Evolutionary conservation across 352 stramenopile species (phyloP), one percentile per base, ranked within the genome.

Genomic region (Pythium sukuiense): DNA sequence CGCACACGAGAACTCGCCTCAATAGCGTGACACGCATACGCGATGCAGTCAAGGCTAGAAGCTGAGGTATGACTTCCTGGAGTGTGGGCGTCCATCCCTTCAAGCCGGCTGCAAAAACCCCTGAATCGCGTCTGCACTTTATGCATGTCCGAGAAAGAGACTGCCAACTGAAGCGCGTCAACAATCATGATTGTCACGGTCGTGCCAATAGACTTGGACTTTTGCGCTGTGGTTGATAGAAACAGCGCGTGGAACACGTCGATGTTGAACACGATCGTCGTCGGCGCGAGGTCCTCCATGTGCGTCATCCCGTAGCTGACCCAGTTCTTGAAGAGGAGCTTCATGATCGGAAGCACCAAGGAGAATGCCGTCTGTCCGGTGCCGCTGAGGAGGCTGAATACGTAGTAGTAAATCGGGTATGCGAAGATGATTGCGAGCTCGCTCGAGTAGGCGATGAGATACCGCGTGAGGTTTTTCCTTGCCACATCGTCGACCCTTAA

Each of bases 221-320:
- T n/a, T 45, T 75, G 69, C n/a, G 68, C 60, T 14, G 63, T 63
- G 11, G 55, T 57, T 0, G 69, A 55, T 1, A 69, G 45, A 32
- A 63, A 59, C 20, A 69, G 45, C 27, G 62, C 54, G 62, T 69
- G 62, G 46, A 69, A 69, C 4, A 69, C 41, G 45, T 69, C 62
- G 8, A 69, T 35, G 41, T 62, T 69, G 54, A 62, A 69, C 6
- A 63, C 55, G 43, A 61, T 58, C 4, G 49, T 37, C 2, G 27
- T 32, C 14, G 62, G 62, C 27, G 41, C 45, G 41, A 69, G 45
- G 32, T 69, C 53, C 16, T 61, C 35, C 32, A 55, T 43, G 62
- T 63, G 46, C 11, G 41, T 13, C n/a, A 62, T 24, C 3, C 54
- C 54, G 14, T 32, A 27, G 55, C 58, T 35, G 20, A 59, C 45